phyloP scores from a whole-genome alignment of 2,329 filamentous ascomycete species.

The Capronia epimyces region DNA sequence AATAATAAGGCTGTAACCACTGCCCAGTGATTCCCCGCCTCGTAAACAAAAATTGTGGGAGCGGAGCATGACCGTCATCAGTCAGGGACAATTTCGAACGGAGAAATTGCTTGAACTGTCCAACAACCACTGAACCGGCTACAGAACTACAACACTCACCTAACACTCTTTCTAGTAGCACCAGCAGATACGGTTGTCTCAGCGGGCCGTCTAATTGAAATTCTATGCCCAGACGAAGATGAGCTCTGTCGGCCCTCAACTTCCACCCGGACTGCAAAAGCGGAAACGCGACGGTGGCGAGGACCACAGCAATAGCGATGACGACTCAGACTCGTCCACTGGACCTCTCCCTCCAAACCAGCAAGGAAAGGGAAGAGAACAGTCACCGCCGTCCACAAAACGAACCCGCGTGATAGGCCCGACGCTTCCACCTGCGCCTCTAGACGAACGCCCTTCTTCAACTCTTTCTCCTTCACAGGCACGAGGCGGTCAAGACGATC shows the following conservation, averaged over 20 bases:
- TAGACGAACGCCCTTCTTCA: slow-evolving; percentile 42
- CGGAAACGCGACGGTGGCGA: slow-evolving; percentile 35
- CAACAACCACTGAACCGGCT: too few species aligned
- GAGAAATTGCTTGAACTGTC: too few species aligned
- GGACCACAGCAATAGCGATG: slow-evolving; percentile 15
- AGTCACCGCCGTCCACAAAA: slow-evolving; percentile 36
- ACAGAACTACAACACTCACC: too few species aligned
- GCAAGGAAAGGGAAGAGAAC: slow-evolving; percentile 5
- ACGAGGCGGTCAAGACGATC: slow-evolving; percentile 29
- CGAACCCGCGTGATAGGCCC: slow-evolving; percentile 52
- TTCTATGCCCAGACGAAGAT: slow-evolving; percentile 18
- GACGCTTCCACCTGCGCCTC: slow-evolving; percentile 48
- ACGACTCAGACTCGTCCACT: slow-evolving; percentile 15
- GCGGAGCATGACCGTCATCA: too few species aligned
- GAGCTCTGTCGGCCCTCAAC: slow-evolving; percentile 34
- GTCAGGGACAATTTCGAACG: too few species aligned
- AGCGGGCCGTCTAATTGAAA: too few species aligned
- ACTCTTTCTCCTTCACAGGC: slow-evolving; percentile 28
- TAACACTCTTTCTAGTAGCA: too few species aligned
- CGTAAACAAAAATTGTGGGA: too few species aligned
- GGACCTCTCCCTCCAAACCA: slow-evolving; percentile 20
- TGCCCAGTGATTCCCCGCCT: too few species aligned
- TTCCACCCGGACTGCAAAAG: slow-evolving; percentile 36
- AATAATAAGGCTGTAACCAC: too few species aligned
- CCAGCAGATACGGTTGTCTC: too few species aligned